Percentiles rank a stretch among this genome's conserved stretches.
These are phyloP conservation scores for Xerocomus potaroensis DNA, from an alignment of 768 basidiomycete genomes.

Conservation along the genomic window DNA sequence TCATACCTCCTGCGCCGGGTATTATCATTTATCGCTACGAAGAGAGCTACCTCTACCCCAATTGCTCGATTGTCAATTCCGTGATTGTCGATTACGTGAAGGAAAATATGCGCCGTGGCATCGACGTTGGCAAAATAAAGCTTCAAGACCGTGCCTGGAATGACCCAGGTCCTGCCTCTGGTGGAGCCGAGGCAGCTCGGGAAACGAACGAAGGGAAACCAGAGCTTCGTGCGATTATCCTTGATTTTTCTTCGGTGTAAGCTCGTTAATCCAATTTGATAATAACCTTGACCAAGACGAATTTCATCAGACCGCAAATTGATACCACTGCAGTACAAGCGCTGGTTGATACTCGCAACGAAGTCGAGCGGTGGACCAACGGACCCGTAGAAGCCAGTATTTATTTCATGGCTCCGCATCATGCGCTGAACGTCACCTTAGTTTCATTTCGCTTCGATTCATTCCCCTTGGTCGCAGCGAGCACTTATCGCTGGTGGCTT, in stretches of 20 bases:
- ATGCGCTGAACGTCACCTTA: constrained; percentile 31
- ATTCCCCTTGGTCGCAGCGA: constrained; percentile 92
- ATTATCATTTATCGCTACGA: constrained; percentile 89
- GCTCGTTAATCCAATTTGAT: not conserved
- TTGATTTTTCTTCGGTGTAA: constrained; percentile 86
- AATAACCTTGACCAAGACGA: not conserved
- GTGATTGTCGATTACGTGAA: constrained; percentile 80
- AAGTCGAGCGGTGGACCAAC: constrained; percentile 86
- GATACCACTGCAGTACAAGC: constrained; percentile 92
- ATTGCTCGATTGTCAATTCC: constrained; percentile 64
- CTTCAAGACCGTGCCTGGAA: constrained; percentile 89
- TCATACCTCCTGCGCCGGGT: constrained; percentile 78
- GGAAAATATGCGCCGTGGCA: constrained; percentile 67
- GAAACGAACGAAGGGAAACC: constrained; percentile 55
- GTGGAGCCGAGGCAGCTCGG: constrained; percentile 44
- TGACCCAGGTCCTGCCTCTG: constrained; percentile 69
- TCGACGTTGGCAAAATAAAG: constrained; percentile 60
- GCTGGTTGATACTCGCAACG: constrained; percentile 81
- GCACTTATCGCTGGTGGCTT: constrained; percentile 89
- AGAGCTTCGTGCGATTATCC: constrained; percentile 74
- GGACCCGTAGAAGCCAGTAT: constrained; percentile 60
- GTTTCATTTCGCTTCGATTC: constrained; percentile 93
- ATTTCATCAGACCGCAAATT: constrained; percentile 62
- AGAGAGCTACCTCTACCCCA: constrained; percentile 87
- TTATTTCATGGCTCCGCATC: not conserved